Base-by-base conservation (phyloP, 2,329 filamentous ascomycete species). In the Pseudonectria foliicola region DNA sequence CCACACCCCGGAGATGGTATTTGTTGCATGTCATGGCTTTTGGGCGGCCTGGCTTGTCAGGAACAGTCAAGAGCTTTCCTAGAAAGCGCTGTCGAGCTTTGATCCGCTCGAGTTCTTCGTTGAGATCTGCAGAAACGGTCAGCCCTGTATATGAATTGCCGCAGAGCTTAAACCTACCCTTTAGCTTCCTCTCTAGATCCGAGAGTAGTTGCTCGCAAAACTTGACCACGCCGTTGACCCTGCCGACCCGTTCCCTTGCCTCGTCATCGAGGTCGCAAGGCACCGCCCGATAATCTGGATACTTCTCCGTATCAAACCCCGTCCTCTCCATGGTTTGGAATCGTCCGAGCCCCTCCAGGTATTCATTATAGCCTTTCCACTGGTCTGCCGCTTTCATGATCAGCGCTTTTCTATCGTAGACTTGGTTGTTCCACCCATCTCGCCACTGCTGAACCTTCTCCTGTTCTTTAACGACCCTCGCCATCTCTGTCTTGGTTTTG, bases 1-100 rank as follows among this genome's bases (percentile, higher is more conserved):
- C 68, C 14, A 77, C 62, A 16, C 73, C 73, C 25, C 72, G 68
- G 4, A 77, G 62, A 2, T 63, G 55, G 37, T 71, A 75, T 37
- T 60, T 66, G 33, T 68, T 64, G 50, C 62, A 64, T 3, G 46
- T 52, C 54, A 68, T 61, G 10, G 63, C 61, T 18, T 48, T 50
- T 12, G 57, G 49, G 4, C 62, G 54, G 13, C 54, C 57, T 26
- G 48, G 42, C 39, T 64, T 63, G 33, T 62, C 45, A 2, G 63
- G 63, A 6, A 55, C 47, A 3, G 64, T 66, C 11, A 67, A 49
- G n/a, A 67, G 52, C 25, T 37, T 53, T 14, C 62, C 58, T 6
- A 68, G 43, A n/a, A 59, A 58, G 27, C 60, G 51, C 27, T 64
- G 59, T 33, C 57, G 57, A n/a, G 52, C 46, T 28, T 50, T 44